Evolutionary conservation across 495 filamentous ascomycete species (phyloP).

Genomic region (Amphirosellinia nigrospora): DNA sequence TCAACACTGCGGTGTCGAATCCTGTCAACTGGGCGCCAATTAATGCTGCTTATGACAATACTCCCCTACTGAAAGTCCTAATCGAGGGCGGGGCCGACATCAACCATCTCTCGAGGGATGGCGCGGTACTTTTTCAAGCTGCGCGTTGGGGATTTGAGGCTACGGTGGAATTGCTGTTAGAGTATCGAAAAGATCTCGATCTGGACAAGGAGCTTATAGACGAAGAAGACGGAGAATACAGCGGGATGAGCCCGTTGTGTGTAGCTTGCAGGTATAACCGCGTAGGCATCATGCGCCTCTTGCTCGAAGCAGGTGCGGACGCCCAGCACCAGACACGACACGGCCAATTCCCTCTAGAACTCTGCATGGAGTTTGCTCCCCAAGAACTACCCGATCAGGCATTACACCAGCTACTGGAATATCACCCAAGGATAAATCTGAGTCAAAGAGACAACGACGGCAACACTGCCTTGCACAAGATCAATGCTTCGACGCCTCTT

Average conservation of each 20-base stretch:
- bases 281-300: neutral
- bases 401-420: neutral
- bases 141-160: neutral
- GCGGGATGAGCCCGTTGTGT: neutral
- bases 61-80: neutral
- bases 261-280: neutral
- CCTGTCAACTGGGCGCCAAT: neutral
- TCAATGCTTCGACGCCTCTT: neutral
- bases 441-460: neutral
- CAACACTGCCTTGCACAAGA: conserved; percentile 5
- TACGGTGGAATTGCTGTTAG: neutral
- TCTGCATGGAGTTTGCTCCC: neutral
- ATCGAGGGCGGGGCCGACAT: neutral
- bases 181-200: neutral
- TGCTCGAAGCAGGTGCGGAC: conserved; percentile 4
- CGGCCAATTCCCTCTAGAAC: neutral
- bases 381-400: neutral
- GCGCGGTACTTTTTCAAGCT: neutral
- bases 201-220: conserved; percentile 1
- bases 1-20: neutral
- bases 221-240: neutral
- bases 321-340: neutral
- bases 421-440: neutral
- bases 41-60: conserved; percentile 7
- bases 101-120: neutral